phyloP scores from a whole-genome alignment of 257 asterid genomes.

The Ligustrum vulgare region DNA sequence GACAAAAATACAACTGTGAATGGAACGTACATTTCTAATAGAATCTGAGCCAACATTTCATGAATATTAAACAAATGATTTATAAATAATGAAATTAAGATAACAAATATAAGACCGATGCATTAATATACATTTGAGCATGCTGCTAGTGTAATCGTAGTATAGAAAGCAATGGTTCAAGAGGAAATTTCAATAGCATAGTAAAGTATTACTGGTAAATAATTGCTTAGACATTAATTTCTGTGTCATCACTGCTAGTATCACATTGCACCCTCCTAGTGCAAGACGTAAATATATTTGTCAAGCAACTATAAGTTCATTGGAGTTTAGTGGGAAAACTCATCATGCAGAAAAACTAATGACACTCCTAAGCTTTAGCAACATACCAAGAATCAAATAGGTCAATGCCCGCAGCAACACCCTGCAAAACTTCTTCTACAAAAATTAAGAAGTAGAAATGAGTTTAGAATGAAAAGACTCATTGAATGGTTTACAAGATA shows the following conservation, averaged over 20 bases:
- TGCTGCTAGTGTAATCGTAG: slow-evolving; percentile 9
- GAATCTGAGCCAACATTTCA: slow-evolving; percentile 98
- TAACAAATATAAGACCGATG: not conserved
- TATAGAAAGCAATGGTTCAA: not conserved
- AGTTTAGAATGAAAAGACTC: slow-evolving; percentile 11
- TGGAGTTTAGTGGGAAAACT: slow-evolving; percentile 1
- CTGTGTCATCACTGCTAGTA: slow-evolving; percentile 54
- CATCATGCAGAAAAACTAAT: slow-evolving; percentile 6
- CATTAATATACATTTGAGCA: slow-evolving; percentile 9
- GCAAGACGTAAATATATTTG: slow-evolving; percentile 86
- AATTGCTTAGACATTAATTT: slow-evolving; percentile 84
- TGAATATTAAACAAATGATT: slow-evolving; percentile 90
- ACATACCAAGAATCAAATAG: slow-evolving; percentile 87
- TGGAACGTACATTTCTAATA: too few relatives aligned
- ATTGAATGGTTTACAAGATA: slow-evolving; percentile 3
- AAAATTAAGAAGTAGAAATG: slow-evolving; percentile 23
- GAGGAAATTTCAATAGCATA: slow-evolving; percentile 14
- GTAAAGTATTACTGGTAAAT: slow-evolving; percentile 57
- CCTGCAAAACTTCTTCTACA: slow-evolving; percentile 96
- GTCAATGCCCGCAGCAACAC: slow-evolving; percentile 92
- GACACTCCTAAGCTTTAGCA: slow-evolving; percentile 14
- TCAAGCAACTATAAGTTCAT: slow-evolving; percentile 11
- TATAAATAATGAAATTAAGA: slow-evolving; percentile 20
- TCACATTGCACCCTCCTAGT: slow-evolving; percentile 65
- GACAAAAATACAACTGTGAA: too few relatives aligned